Conservation (phyloP, 306 rosid genomes). For the Albizia julibrissin region DNA sequence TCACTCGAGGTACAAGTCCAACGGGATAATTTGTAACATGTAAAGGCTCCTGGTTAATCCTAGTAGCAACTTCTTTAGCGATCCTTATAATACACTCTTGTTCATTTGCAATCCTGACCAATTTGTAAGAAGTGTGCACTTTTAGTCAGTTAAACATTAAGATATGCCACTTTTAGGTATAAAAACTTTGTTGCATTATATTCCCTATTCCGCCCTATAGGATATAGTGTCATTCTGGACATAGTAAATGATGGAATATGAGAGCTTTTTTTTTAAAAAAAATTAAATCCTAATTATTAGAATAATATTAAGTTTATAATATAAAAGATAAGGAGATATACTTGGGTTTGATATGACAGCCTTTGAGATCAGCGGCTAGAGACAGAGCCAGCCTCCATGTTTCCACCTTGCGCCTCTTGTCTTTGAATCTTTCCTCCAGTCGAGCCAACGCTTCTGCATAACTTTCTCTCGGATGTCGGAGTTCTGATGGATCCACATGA, state of each 20-base stretch:
- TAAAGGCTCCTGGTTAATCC: too few species aligned
- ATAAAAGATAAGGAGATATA: not conserved
- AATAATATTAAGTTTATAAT: too few species aligned
- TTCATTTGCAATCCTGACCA: too few species aligned
- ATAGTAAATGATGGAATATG: not conserved
- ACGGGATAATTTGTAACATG: too few species aligned
- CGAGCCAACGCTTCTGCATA: not conserved
- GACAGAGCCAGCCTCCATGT: not conserved
- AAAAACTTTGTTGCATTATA: not conserved
- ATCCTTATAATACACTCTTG: too few species aligned
- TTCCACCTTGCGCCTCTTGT: not conserved
- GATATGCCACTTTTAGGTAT: not conserved
- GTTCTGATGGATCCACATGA: not conserved
- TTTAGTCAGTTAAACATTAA: not conserved
- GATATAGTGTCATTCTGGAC: not conserved
- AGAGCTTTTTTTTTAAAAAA: not conserved
- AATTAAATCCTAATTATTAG: not conserved
- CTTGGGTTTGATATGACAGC: not conserved
- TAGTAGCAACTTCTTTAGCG: too few species aligned
- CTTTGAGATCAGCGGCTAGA: not conserved
- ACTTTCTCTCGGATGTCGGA: not conserved
- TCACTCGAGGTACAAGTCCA: too few species aligned
- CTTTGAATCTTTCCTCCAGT: too few species aligned
- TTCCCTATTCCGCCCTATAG: not conserved
- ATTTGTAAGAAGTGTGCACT: too few species aligned